Conservation (phyloP, 306 rosid species). For the Ziziphus jujuba region DNA sequence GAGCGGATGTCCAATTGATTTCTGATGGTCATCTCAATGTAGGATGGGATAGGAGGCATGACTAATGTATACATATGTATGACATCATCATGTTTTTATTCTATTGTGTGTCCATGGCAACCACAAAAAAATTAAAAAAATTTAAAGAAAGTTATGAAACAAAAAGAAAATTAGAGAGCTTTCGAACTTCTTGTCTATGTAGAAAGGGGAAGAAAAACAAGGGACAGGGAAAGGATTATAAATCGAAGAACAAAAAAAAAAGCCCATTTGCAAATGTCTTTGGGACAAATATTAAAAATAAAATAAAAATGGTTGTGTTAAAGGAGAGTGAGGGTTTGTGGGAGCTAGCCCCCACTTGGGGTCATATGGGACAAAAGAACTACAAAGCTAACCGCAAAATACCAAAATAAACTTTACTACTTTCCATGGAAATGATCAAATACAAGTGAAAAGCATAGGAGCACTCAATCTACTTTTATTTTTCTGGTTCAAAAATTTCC, state of each 20-base stretch:
- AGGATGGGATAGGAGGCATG: slow-evolving; percentile 6
- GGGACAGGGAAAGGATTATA: slow-evolving; percentile 18
- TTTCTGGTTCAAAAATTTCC: background rate
- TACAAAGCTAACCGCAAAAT: slow-evolving; percentile 37
- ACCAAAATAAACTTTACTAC: slow-evolving; percentile 39
- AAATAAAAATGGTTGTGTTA: slow-evolving; percentile 18
- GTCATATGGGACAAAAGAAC: slow-evolving; percentile 37
- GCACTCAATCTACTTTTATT: background rate
- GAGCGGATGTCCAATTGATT: slow-evolving; percentile 49
- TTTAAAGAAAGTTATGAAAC: background rate
- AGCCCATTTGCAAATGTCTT: slow-evolving; percentile 23
- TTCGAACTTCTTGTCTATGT: slow-evolving; percentile 5
- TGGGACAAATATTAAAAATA: slow-evolving; percentile 28
- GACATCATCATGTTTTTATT: background rate
- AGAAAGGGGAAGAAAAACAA: background rate
- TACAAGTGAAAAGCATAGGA: slow-evolving; percentile 3
- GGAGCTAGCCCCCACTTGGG: slow-evolving; percentile 29
- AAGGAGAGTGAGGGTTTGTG: slow-evolving; percentile 11
- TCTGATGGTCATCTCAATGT: slow-evolving; percentile 30
- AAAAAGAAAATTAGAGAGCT: background rate
- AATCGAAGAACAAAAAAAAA: slow-evolving; percentile 22
- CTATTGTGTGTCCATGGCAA: slow-evolving; percentile 9
- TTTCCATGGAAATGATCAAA: slow-evolving; percentile 41
- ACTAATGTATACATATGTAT: background rate
- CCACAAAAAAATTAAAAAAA: slow-evolving; percentile 15